These are phyloP conservation scores for Neopestalotiopsis clavispora DNA, from an alignment of 2,329 filamentous ascomycete species.

Conservation along the genomic window DNA sequence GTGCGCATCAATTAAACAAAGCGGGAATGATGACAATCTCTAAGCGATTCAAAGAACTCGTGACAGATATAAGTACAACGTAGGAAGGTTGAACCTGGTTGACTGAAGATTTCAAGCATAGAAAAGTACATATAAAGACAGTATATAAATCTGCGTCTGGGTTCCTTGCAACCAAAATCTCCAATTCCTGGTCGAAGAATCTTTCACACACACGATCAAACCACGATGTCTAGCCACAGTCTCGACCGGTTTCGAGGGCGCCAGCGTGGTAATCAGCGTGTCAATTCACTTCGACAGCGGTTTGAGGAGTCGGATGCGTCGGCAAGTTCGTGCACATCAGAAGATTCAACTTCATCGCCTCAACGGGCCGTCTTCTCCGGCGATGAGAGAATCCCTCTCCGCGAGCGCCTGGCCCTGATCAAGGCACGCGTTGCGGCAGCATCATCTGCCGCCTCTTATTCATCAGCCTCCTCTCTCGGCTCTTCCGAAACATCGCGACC, in stretches of 20 bases:
- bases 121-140: background rate
- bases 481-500: background rate
- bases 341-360: background rate
- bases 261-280: background rate
- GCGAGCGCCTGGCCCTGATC: background rate
- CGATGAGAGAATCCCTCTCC: background rate
- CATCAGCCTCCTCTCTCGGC: background rate
- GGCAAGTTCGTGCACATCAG: background rate
- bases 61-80: background rate
- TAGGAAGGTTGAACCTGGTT: background rate
- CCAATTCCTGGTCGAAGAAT: background rate
- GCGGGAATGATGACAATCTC: background rate
- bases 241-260: conserved; percentile 1
- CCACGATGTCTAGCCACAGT: background rate
- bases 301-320: background rate
- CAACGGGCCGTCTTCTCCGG: background rate
- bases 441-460: background rate
- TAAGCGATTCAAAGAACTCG: background rate
- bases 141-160: background rate
- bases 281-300: background rate
- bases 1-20: background rate
- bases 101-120: background rate
- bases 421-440: background rate
- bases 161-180: background rate
- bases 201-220: background rate